Base-by-base conservation (phyloP, 495 filamentous ascomycete species). In the Xylaria scruposa region DNA sequence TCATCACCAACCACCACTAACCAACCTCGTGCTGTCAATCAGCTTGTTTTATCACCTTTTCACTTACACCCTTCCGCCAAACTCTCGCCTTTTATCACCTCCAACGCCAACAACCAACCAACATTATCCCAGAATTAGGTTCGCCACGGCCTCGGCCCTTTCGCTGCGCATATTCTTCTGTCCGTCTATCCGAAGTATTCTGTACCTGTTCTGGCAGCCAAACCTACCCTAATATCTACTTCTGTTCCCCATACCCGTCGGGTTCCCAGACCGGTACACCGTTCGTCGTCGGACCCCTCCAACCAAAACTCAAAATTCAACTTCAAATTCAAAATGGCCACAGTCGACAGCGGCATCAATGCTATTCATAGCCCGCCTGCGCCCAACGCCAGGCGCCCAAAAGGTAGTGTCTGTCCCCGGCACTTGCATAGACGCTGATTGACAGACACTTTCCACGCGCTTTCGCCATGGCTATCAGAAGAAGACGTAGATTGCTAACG, bases 351-450 rank as follows among this genome's bases (percentile, higher is more conserved):
- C 72, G 72, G 74, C 44, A 78, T 77, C 70, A 75, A 81, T 19
- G 49, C 77, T 33, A 33, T 79, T 51, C 84, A 88, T 70, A 72
- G 75, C 44, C 84, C 85, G 56, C 79, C 84, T 26, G 77, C 80
- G 24, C 82, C 82, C 31, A 80, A 83, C 68, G 76, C 85, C 72
- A 90, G 91, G 82, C 90, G 93, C 70, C 94, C 94, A 42, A 95
- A 90, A 84, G 94, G 94, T 93, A 85, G 8, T 12, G 46, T 81
- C 70, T 73, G 63, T 67, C 62, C 65, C 63, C 72, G 17, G 65
- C 70, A 59, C 56, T 10, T 59, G 0, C 24, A 24, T 46, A 46
- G 10, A 31, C 47, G 10, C 33, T 19, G 15, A 33, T 21, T 15
- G 8, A 8, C n/a, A 44, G 15, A 13, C 38, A 6, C 38, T 33